Evolutionary conservation across 192 early-diverging fungal genomes (phyloP).

Genomic region (Backusella mclennaniae): DNA sequence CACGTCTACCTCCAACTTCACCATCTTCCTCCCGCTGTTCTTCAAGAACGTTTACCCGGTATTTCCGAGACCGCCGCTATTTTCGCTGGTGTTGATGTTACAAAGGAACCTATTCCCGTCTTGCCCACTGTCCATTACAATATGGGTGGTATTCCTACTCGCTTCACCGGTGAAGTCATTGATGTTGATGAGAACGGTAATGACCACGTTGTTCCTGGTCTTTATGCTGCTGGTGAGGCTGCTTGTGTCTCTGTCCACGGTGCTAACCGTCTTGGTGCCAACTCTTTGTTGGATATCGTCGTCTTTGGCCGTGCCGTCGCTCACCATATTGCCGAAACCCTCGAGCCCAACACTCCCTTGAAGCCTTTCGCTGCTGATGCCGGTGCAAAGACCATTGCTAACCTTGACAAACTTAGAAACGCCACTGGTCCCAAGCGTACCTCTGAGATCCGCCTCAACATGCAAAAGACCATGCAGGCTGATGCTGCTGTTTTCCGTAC

Average conservation of each 20-base stretch:
- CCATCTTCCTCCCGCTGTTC: conserved; percentile 89
- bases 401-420: conserved; percentile 92
- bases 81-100: conserved; percentile 98
- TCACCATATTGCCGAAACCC: conserved; percentile 89
- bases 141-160: conserved; percentile 99
- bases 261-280: conserved; percentile 97
- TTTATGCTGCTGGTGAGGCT: conserved; percentile 98
- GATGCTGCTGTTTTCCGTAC: conserved; percentile 98
- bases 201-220: conserved; percentile 91
- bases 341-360: conserved; percentile 87
- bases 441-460: conserved; percentile 84
- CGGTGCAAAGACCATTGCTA: conserved; percentile 87
- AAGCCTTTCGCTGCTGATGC: conserved; percentile 78
- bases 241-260: conserved; percentile 98
- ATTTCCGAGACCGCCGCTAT: conserved; percentile 99
- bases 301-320: conserved; percentile 98
- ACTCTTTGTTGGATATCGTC: conserved; percentile 97
- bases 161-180: conserved; percentile 96
- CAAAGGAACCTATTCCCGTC: conserved; percentile 99
- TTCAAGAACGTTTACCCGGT: conserved; percentile 92
- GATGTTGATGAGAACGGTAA: conserved; percentile 75
- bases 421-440: conserved; percentile 78
- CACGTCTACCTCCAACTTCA: conserved; percentile 96
- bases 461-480: conserved; percentile 98
- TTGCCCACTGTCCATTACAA: conserved; percentile 99